Percentiles rank a stretch among this genome's conserved stretches.
Conservation (phyloP, 805 yeast species). For the Ogataea pignaliae region DNA sequence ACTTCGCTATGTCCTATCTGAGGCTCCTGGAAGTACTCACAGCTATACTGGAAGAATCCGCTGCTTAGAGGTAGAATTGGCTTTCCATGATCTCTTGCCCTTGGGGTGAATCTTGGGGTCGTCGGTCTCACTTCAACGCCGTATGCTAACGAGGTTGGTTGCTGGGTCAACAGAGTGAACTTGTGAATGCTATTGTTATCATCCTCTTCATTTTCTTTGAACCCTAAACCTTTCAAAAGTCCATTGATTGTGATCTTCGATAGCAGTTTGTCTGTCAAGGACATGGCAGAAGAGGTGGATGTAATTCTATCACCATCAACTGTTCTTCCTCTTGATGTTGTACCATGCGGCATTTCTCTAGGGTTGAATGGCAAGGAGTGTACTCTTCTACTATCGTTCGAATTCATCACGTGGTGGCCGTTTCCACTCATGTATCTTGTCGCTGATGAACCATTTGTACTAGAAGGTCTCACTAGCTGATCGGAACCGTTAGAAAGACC, state of each 20-base stretch:
- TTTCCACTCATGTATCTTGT: conserved; percentile 3
- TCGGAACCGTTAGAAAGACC: neutral
- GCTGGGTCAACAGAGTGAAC: conserved; percentile 22
- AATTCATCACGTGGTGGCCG: neutral
- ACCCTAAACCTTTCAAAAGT: conserved; percentile 21
- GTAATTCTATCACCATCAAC: conserved; percentile 12
- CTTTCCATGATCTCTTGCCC: conserved; percentile 24
- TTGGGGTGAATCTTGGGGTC: conserved; percentile 49
- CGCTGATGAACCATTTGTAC: conserved; percentile 3
- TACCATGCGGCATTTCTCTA: neutral
- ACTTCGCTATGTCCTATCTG: conserved; percentile 81
- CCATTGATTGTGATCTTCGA: conserved; percentile 13
- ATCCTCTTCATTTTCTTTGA: conserved; percentile 18
- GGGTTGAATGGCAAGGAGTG: conserved; percentile 22
- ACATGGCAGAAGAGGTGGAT: conserved; percentile 21
- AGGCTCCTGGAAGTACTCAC: conserved; percentile 95
- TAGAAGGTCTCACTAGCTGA: conserved; percentile 6
- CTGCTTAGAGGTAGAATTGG: conserved; percentile 54
- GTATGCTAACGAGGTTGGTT: conserved; percentile 26
- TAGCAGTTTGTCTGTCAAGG: conserved; percentile 19
- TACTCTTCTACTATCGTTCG: conserved; percentile 13
- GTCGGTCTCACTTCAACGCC: conserved; percentile 49
- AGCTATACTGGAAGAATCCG: conserved; percentile 66
- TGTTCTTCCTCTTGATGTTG: neutral
- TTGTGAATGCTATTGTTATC: conserved; percentile 19